Evolutionary conservation across 768 basidiomycete species (phyloP), one percentile per base, ranked within the genome.

Genomic region (Lactarius hatsudake): DNA sequence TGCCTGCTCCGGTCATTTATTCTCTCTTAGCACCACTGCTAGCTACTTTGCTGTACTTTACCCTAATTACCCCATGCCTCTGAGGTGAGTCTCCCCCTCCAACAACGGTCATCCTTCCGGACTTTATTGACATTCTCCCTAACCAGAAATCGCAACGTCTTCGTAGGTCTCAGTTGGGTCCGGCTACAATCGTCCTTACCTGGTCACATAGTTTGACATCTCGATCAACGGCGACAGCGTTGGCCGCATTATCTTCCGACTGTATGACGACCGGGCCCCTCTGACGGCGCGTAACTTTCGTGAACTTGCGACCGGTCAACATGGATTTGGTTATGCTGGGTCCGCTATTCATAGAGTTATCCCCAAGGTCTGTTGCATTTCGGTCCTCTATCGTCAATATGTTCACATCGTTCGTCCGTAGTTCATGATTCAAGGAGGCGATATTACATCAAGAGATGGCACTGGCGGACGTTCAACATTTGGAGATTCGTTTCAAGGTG

Each of bases 371-470:
- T 36, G 84, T 78, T 5, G 15, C 57, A 51, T 13, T 43, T 40
- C 55, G 5, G 26, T 32, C 51, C 55, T 56, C 6, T 9, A 5
- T 3, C 38, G 51, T 53, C 32, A 58, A 28, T 13, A 17, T n/a
- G 17, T 59, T 59, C 20, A 36, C 54, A 26, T 34, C 0, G 26
- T 15, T 17, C 38, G 13, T 32, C 8, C 42, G 2, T 67, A 79
- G 84, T 92, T 91, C 79, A 94, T 94, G 92, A 76, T 90, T 56
- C 93, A 94, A 76, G 93, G 91, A 30, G 93, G 93, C 30, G 93
- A 95, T 78, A 93, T 94, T 77, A 92, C 90, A 12, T 81, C 84
- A 69, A 85, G 69, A 58, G 70, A 93, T 69, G 90, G 90, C 17
- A 93, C 89, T 0, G 91, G 93, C 40, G 91, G 91, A n/a, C 82